phyloP scores from a whole-genome alignment of 495 filamentous ascomycete genomes.

The Aspergillus wentii region DNA sequence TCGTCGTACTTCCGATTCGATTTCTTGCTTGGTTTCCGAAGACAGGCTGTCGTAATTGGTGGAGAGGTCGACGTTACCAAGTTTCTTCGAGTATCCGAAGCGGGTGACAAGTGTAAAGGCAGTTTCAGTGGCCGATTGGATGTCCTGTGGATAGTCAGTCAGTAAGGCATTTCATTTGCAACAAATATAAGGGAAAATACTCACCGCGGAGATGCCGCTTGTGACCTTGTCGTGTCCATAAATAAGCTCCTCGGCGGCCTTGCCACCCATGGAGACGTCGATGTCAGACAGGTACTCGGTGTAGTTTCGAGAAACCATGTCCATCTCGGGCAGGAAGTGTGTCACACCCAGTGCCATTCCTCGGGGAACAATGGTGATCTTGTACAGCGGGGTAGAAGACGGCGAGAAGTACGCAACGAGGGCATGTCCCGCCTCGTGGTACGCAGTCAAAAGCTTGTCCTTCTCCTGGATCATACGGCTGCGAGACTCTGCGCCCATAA shows the following conservation, averaged over 20 bases:
- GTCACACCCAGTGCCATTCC: slow-evolving; percentile 83
- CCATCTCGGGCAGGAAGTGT: slow-evolving; percentile 79
- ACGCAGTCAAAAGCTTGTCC: slow-evolving; percentile 86
- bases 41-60: slow-evolving; percentile 77
- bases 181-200: slow-evolving; percentile 17
- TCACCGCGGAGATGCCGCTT: slow-evolving; percentile 70
- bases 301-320: slow-evolving; percentile 75
- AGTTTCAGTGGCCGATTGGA: slow-evolving; percentile 68
- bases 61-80: slow-evolving; percentile 84
- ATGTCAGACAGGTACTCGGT: slow-evolving; percentile 66
- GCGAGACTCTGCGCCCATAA: slow-evolving; percentile 91
- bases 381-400: slow-evolving; percentile 74
- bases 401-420: slow-evolving; percentile 79
- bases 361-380: slow-evolving; percentile 92
- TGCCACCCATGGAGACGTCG: slow-evolving; percentile 83
- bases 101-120: slow-evolving; percentile 83
- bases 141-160: slow-evolving; percentile 55
- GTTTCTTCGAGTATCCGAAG: slow-evolving; percentile 80
- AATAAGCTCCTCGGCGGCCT: slow-evolving; percentile 89
- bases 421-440: slow-evolving; percentile 95
- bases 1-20: slow-evolving; percentile 81
- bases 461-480: slow-evolving; percentile 84
- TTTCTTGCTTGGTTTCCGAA: slow-evolving; percentile 73
- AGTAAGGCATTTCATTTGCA: not conserved
- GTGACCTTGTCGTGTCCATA: slow-evolving; percentile 86